A percentile compares a stretch with the other conserved stretches of the same genome.
Conservation (phyloP, 129 eudicot genomes). For the Centella asiatica region DNA sequence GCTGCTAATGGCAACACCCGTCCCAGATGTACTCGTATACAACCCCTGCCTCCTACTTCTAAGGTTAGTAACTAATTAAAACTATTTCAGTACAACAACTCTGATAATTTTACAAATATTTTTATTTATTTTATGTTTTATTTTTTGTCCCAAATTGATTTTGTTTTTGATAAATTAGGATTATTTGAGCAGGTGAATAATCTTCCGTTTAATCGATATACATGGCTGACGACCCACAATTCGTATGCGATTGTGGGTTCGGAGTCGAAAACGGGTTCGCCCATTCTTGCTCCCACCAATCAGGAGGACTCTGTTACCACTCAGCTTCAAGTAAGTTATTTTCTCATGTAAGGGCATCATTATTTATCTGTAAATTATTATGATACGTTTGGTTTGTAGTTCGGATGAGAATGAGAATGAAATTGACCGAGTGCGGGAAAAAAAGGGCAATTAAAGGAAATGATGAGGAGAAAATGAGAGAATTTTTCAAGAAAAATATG, state of each 20-base stretch:
- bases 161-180: neutral
- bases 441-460: too few species aligned
- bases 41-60: constrained; percentile 58
- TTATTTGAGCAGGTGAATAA: constrained; percentile 55
- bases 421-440: too few species aligned
- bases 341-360: neutral
- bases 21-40: constrained; percentile 66
- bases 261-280: constrained; percentile 48
- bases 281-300: constrained; percentile 60
- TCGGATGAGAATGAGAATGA: too few species aligned
- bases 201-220: constrained; percentile 69
- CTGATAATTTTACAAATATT: too few species aligned
- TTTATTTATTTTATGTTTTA: too few species aligned
- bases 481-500: too few species aligned
- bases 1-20: constrained; percentile 77
- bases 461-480: too few species aligned
- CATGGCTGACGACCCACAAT: constrained; percentile 95
- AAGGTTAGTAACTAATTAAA: constrained; percentile 40
- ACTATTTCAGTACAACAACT: too few species aligned
- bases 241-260: constrained; percentile 66
- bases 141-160: neutral
- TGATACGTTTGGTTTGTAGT: too few species aligned
- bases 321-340: constrained; percentile 55
- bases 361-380: neutral
- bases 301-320: constrained; percentile 73